Conservation (phyloP, 2,329 filamentous ascomycete genomes). For the Venturia pyrina region DNA sequence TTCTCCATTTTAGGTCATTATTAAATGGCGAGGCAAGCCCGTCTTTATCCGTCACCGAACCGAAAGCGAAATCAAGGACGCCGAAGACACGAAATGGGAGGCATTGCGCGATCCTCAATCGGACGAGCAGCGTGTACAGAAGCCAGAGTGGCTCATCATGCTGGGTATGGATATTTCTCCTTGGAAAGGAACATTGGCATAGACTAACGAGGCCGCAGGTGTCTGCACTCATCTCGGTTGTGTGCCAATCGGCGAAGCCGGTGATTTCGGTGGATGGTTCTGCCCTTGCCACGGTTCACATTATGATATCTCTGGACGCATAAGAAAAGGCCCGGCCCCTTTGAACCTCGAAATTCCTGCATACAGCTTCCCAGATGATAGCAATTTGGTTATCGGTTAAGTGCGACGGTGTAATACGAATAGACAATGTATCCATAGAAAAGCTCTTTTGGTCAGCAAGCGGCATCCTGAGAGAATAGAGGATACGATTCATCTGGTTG, state of each 20-base stretch:
- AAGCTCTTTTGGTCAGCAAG: background rate
- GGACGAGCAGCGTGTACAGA: slow-evolving; percentile 90
- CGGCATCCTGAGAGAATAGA: background rate
- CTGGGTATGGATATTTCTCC: slow-evolving; percentile 51
- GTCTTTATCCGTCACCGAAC: slow-evolving; percentile 99
- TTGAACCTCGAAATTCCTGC: slow-evolving; percentile 91
- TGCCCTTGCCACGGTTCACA: slow-evolving; percentile 99
- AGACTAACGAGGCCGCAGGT: slow-evolving; percentile 43
- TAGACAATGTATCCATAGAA: slow-evolving; percentile 8
- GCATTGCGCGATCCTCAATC: slow-evolving; percentile 81
- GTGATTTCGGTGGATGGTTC: slow-evolving; percentile 99
- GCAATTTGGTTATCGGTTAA: slow-evolving; percentile 88
- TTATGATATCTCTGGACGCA: slow-evolving; percentile 98
- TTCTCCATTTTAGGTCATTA: slow-evolving; percentile 60
- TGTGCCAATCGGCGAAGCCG: slow-evolving; percentile 97
- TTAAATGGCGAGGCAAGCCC: slow-evolving; percentile 99
- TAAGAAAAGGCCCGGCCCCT: slow-evolving; percentile 93
- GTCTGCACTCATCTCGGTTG: slow-evolving; percentile 99
- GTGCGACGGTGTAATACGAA: slow-evolving; percentile 1
- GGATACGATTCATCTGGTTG: background rate
- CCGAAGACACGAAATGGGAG: slow-evolving; percentile 76
- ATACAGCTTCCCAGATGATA: slow-evolving; percentile 90
- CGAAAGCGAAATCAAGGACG: slow-evolving; percentile 82
- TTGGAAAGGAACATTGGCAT: background rate
- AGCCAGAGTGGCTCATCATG: slow-evolving; percentile 99